Conservation (phyloP, 2,329 filamentous ascomycete genomes). For the Thielaviopsis musarum region DNA sequence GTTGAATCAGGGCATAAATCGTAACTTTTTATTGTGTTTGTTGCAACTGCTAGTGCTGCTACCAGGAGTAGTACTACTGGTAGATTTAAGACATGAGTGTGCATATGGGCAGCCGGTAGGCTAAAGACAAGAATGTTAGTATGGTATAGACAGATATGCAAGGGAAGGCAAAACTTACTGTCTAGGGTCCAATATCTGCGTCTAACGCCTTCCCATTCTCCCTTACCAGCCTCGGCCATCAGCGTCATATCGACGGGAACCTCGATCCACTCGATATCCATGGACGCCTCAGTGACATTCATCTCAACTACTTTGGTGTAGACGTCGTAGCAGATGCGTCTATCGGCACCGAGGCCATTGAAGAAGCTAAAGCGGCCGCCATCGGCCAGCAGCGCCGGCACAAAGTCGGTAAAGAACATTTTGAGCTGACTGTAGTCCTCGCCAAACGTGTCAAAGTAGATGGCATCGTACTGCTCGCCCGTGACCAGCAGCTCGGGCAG, state of each 20-base stretch:
- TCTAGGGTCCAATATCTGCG: constrained; percentile 82
- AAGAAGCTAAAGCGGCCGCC: constrained; percentile 71
- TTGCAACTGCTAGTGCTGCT: background rate
- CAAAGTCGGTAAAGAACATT: constrained; percentile 73
- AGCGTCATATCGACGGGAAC: constrained; percentile 51
- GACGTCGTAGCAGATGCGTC: constrained; percentile 88
- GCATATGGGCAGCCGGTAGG: constrained; percentile 58
- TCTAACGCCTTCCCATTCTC: constrained; percentile 77
- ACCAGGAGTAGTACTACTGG: background rate
- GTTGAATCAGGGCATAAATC: constrained; percentile 8
- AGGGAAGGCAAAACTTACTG: constrained; percentile 27
- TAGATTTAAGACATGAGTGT: constrained; percentile 46
- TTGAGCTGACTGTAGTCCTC: constrained; percentile 80
- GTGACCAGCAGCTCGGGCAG: constrained; percentile 49
- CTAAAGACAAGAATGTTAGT: constrained; percentile 23
- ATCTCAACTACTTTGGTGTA: constrained; percentile 86
- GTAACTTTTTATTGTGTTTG: background rate
- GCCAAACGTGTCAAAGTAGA: constrained; percentile 97
- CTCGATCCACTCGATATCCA: constrained; percentile 77
- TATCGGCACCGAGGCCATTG: constrained; percentile 81
- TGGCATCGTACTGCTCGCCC: constrained; percentile 61
- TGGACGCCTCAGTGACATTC: constrained; percentile 73
- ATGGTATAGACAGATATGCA: constrained; percentile 5
- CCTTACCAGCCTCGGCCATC: constrained; percentile 48
- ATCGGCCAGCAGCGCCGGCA: constrained; percentile 60